phyloP scores from a whole-genome alignment of 148 eudicot species.

The Salicornia ramosissima region DNA sequence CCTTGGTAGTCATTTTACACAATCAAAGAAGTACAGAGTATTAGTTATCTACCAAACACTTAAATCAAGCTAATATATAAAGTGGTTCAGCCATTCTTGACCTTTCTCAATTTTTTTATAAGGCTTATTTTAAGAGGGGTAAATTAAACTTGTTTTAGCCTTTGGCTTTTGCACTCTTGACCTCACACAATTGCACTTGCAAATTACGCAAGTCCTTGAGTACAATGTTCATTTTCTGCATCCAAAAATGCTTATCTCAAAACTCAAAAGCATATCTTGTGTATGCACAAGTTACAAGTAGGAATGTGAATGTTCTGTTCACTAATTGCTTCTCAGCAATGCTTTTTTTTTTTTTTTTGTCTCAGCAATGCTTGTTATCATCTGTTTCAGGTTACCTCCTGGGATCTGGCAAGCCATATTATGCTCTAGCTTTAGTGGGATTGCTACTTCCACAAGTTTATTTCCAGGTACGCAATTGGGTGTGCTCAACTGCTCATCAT shows the following conservation, averaged over 20 bases:
- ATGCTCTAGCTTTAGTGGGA: constrained; percentile 70
- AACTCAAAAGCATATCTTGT: not conserved
- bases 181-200: not conserved
- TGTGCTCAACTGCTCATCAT: not conserved
- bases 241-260: not conserved
- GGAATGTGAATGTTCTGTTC: not conserved
- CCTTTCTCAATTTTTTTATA: too few species aligned
- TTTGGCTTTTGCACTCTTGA: not conserved
- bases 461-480: constrained; percentile 61
- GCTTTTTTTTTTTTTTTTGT: not conserved
- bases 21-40: too few species aligned
- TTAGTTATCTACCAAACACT: too few species aligned
- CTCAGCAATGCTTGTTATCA: constrained; percentile 14
- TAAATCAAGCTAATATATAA: too few species aligned
- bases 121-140: too few species aligned
- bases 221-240: not conserved
- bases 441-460: constrained; percentile 78
- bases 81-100: too few species aligned
- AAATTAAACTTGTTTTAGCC: too few species aligned
- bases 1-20: too few species aligned
- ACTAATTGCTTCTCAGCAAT: not conserved
- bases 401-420: constrained; percentile 80
- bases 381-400: constrained; percentile 74
- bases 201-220: not conserved
- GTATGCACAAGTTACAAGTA: not conserved